phyloP scores from a whole-genome alignment of 83 land plant species.

The Diphasiastrum complanatum region DNA sequence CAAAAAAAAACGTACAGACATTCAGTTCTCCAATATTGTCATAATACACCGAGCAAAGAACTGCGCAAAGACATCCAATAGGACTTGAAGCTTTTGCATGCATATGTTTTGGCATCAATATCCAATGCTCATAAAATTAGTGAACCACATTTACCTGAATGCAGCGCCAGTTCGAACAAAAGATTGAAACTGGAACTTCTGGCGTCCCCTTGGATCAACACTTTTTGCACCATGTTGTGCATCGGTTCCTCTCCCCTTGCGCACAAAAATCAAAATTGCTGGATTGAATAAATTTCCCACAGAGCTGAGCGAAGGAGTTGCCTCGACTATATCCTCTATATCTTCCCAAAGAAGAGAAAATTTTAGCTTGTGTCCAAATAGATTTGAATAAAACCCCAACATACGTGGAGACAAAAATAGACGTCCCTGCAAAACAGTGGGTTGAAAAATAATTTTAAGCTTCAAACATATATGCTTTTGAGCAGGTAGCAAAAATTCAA shows the following conservation, averaged over 20 bases:
- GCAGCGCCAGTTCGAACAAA: constrained; percentile 77
- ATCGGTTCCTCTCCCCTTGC: constrained; percentile 71
- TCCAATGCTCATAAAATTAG: too few relatives aligned
- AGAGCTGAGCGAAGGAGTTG: constrained; percentile 57
- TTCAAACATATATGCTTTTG: too few relatives aligned
- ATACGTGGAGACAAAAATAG: constrained; percentile 73
- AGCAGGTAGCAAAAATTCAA: too few relatives aligned
- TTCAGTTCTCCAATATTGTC: too few relatives aligned
- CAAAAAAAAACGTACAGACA: too few relatives aligned
- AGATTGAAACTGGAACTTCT: constrained; percentile 81
- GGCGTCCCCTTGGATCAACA: constrained; percentile 63
- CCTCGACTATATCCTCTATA: constrained; percentile 74
- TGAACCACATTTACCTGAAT: constrained; percentile 51
- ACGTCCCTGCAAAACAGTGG: constrained; percentile 85
- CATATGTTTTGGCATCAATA: too few relatives aligned
- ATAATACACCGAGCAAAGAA: too few relatives aligned
- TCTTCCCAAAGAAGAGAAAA: constrained; percentile 89
- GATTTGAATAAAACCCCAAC: constrained; percentile 69
- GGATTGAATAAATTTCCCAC: constrained; percentile 57
- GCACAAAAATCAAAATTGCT: constrained; percentile 52
- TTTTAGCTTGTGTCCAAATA: constrained; percentile 80
- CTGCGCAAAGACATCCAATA: too few relatives aligned
- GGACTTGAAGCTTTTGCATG: too few relatives aligned
- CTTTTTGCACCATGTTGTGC: constrained; percentile 78
- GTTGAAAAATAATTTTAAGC: too few relatives aligned